Conservation (phyloP, 2,329 filamentous ascomycete genomes). For the Claviceps sp. region DNA sequence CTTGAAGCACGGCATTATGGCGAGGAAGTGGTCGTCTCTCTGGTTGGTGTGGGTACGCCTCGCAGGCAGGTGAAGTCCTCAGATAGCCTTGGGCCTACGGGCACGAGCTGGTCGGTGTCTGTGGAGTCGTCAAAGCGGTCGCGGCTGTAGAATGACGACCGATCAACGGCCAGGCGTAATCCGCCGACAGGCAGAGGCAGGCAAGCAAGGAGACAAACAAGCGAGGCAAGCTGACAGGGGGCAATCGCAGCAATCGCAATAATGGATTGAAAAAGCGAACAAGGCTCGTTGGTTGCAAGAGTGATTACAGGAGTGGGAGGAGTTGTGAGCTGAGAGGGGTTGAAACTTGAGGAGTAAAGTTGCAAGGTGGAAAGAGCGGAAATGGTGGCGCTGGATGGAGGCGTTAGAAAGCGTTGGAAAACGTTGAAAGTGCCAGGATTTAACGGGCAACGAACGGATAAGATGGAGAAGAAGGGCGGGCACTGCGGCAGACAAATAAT, state of each 20-base stretch:
- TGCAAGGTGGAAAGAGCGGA: no score
- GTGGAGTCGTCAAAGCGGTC: neutral
- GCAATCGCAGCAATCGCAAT: neutral
- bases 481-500: no score
- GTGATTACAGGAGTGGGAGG: neutral
- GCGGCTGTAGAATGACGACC: neutral
- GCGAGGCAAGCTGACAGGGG: neutral
- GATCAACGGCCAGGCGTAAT: constrained; percentile 4
- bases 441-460: no score
- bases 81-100: neutral
- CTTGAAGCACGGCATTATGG: constrained; percentile 87
- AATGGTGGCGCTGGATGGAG: neutral
- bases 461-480: no score
- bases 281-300: neutral
- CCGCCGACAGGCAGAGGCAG: constrained; percentile 4
- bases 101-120: constrained; percentile 2
- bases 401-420: neutral
- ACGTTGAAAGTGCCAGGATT: no score
- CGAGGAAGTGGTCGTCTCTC: constrained; percentile 6
- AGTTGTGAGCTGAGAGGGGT: no score
- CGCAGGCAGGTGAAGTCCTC: neutral
- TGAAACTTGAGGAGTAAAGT: no score
- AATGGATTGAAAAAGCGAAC: neutral
- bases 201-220: constrained; percentile 1
- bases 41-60: neutral